Base-by-base conservation (phyloP, 345 rosid genomes). In the Ceriops decandra region DNA sequence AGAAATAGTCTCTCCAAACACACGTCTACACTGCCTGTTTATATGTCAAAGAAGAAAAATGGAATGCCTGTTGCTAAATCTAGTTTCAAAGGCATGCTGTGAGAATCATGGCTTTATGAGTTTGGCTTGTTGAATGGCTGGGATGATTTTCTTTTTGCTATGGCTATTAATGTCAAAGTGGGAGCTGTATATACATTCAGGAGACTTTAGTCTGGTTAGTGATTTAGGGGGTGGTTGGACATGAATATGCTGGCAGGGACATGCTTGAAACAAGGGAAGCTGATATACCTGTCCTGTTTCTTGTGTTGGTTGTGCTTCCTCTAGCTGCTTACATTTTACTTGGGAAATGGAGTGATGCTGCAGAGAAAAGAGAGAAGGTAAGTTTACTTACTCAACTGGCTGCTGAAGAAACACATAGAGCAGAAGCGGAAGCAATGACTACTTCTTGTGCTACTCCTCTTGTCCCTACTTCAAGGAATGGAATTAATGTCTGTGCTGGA, bases 221-320 rank as follows among this genome's bases (percentile, higher is more conserved):
- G 49, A 68, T 61, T 74, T 63, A 63, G 68, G 53, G 77, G 66
- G 33, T 52, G 61, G 53, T 74, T 79, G 92, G 97, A 81, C 83
- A 90, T 90, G 97, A 88, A 84, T 78, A 82, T 80, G 88, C 81
- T 85, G 76, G 79, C 77, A 75, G 71, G 90, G 90, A 84, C 89
- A 90, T 90, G 97, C 97, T 90, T 46, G 88, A 90, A 83, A 92
- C 97, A 85, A 90, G 90, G 90, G 95, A 82, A 85, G 89, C 88
- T 73, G 92, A 88, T 76, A 64, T 90, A 77, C 92, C 92, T 54
- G 70, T 75, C 80, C 79, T 90, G 74, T 87, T 90, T 80, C 81
- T 90, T 71, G 86, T 90, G 74, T 80, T 90, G 86, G 90, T 88
- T 61, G 92, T 90, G 78, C 87, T 88, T 80, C 97, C 97, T 67